Evolutionary conservation across 805 yeast genomes (phyloP).

Genomic region (Ogataea pignaliae): DNA sequence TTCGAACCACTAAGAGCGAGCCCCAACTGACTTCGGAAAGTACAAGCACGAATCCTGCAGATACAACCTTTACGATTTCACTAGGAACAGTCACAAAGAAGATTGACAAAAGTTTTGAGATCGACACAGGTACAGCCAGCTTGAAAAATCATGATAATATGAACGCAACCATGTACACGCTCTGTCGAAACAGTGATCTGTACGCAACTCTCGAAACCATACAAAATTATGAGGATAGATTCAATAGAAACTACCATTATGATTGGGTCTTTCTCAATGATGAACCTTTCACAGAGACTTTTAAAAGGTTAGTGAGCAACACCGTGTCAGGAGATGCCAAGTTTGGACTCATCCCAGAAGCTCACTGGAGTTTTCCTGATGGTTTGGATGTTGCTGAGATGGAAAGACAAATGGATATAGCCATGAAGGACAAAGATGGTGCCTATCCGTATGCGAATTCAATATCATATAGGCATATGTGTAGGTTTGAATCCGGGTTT

Average conservation of each 20-base stretch:
- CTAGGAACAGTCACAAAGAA: too few species aligned
- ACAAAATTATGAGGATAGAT: slow-evolving; percentile 59
- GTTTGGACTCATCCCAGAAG: slow-evolving; percentile 56
- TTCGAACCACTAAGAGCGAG: too few species aligned
- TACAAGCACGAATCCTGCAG: too few species aligned
- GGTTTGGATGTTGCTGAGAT: slow-evolving; percentile 15
- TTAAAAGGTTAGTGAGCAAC: slow-evolving; percentile 42
- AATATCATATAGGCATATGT: slow-evolving; percentile 76
- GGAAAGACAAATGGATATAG: slow-evolving; percentile 14
- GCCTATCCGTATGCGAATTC: slow-evolving; percentile 59
- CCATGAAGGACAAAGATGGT: slow-evolving; percentile 27
- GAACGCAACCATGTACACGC: slow-evolving; percentile 65
- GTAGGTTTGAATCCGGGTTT: slow-evolving; percentile 83
- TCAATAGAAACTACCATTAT: slow-evolving; percentile 57
- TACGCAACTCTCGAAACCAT: slow-evolving; percentile 54
- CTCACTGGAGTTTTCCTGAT: slow-evolving; percentile 69
- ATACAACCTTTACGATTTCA: too few species aligned
- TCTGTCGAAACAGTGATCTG: slow-evolving; percentile 67
- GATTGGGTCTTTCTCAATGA: slow-evolving; percentile 83
- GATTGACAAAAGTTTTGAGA: too few species aligned
- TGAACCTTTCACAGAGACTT: slow-evolving; percentile 53
- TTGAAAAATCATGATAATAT: slow-evolving; percentile 5
- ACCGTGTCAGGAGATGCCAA: slow-evolving; percentile 56
- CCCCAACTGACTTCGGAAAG: too few species aligned
- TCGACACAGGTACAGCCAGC: too few species aligned